Evolutionary conservation across 139 green algal genomes (phyloP).

Genomic region (Haematococcus lacustris): DNA sequence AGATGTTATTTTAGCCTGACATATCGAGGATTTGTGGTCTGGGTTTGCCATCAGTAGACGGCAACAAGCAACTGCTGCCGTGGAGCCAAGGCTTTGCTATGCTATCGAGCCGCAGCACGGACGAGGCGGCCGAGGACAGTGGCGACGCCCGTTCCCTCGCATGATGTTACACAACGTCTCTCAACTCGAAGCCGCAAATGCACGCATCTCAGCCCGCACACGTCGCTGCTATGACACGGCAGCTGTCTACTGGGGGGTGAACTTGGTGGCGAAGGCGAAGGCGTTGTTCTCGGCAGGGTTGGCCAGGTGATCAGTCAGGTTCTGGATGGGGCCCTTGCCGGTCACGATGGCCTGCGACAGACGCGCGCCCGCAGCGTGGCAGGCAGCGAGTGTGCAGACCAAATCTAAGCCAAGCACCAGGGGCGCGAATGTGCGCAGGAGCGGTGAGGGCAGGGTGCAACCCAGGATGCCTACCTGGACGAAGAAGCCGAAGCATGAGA

Average conservation of each 20-base stretch:
- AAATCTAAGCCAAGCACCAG: not conserved
- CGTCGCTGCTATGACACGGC: too few species aligned
- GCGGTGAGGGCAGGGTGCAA: not conserved
- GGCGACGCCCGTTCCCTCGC: too few species aligned
- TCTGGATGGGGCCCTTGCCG: conserved; percentile 69
- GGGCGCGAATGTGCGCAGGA: not conserved
- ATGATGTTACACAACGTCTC: too few species aligned
- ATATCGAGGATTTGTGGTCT: too few species aligned
- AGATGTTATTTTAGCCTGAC: too few species aligned
- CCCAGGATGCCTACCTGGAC: conserved; percentile 8
- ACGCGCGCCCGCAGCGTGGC: not conserved
- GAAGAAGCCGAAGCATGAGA: conserved; percentile 25
- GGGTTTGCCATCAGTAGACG: too few species aligned
- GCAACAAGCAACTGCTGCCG: too few species aligned
- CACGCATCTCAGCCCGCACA: too few species aligned
- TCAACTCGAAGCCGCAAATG: too few species aligned
- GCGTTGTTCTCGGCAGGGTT: conserved; percentile 71
- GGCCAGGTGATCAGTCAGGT: conserved; percentile 69
- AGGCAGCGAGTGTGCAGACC: not conserved
- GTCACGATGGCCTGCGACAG: conserved; percentile 66
- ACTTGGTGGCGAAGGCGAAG: conserved; percentile 70
- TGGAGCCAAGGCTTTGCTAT: too few species aligned
- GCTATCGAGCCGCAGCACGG: too few species aligned
- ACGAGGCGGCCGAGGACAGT: too few species aligned
- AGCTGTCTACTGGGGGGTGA: conserved; percentile 20